Conservation (phyloP, 148 eudicot species). For the Talinum fruticosum region DNA sequence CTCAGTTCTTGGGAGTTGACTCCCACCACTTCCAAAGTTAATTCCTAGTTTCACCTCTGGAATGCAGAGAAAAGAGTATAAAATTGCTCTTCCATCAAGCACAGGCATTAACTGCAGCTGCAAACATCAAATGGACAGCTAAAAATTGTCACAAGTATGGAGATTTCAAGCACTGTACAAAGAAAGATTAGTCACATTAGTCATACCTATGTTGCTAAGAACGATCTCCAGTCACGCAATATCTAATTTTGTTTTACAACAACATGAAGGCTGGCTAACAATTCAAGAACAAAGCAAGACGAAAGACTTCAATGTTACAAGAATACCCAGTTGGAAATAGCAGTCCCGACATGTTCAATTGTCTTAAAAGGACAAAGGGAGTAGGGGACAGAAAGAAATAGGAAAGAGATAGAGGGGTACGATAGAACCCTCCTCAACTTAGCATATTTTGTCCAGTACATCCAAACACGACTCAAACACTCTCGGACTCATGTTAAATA, state of each 20-base stretch:
- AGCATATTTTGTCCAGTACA: too few species aligned
- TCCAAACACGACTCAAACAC: too few species aligned
- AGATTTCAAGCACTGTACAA: not conserved
- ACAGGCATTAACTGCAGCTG: conserved; percentile 88
- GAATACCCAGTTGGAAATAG: not conserved
- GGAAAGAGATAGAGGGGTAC: too few species aligned
- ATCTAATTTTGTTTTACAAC: not conserved
- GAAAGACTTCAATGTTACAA: not conserved
- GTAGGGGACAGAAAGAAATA: too few species aligned
- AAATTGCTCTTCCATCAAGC: conserved; percentile 77
- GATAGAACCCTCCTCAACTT: too few species aligned
- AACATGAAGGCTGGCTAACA: not conserved
- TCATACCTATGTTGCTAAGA: not conserved
- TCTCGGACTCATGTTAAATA: too few species aligned
- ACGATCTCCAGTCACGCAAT: not conserved
- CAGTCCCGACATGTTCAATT: not conserved
- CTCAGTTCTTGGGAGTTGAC: conserved; percentile 93
- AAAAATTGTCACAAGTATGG: conserved; percentile 11
- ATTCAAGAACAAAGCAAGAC: not conserved
- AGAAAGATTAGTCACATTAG: not conserved
- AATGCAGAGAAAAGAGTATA: conserved; percentile 76
- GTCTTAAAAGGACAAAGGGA: not conserved
- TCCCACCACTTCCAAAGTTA: conserved; percentile 91
- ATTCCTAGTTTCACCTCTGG: conserved; percentile 91
- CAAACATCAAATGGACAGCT: conserved; percentile 15